Conservation (phyloP, 2,329 filamentous ascomycete genomes). For the Sporothrix variecibatus region DNA sequence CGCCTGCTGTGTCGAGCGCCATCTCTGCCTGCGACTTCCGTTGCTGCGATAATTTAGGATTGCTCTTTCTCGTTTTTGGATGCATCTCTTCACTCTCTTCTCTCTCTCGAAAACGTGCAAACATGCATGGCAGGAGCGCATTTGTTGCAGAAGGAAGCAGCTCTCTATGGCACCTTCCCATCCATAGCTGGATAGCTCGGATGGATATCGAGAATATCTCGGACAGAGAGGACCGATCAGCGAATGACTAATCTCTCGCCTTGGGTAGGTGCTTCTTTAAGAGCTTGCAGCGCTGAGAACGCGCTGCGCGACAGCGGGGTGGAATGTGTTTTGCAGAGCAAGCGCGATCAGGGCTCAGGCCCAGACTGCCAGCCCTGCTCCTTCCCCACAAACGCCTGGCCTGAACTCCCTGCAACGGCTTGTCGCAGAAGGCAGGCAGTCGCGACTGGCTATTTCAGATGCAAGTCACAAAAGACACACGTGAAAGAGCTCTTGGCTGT, state of each 20-base stretch:
- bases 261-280: not conserved
- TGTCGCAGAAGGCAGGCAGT: conserved; percentile 16
- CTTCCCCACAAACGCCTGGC: conserved; percentile 20
- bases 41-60: conserved; percentile 14
- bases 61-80: not conserved
- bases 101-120: not conserved
- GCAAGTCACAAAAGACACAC: not conserved
- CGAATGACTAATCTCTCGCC: not conserved
- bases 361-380: conserved; percentile 3
- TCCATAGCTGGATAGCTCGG: not conserved
- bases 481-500: conserved; percentile 9
- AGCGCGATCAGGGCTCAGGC: conserved; percentile 16
- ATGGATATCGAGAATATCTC: not conserved
- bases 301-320: conserved; percentile 4
- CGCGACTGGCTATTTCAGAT: not conserved
- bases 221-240: not conserved
- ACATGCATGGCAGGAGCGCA: not conserved
- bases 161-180: not conserved
- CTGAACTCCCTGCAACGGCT: conserved; percentile 6
- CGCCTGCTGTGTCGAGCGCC: not conserved
- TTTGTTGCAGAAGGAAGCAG: not conserved
- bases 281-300: conserved; percentile 4
- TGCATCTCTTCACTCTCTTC: no score
- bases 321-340: not conserved
- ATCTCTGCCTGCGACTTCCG: conserved; percentile 18